Evolutionary conservation across 2,329 filamentous ascomycete species (phyloP).

Genomic region (Colletotrichum higginsianum): DNA sequence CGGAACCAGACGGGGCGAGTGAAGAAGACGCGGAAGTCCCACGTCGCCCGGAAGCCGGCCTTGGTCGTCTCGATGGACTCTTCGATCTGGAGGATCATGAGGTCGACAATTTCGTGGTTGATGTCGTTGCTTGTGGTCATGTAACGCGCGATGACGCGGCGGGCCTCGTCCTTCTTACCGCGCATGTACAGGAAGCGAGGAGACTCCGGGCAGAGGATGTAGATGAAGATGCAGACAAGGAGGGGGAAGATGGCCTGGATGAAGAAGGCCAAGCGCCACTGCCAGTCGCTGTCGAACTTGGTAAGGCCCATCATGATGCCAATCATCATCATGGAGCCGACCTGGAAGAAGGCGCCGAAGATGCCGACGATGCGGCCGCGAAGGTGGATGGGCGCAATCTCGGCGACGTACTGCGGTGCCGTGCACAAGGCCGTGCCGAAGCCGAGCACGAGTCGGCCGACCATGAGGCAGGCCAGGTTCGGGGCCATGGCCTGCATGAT

Average conservation of each 20-base stretch:
- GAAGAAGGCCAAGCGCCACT: constrained; percentile 57
- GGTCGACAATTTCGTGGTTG: constrained; percentile 58
- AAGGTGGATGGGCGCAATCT: constrained; percentile 48
- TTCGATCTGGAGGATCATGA: constrained; percentile 60
- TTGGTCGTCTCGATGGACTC: constrained; percentile 58
- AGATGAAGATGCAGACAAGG: constrained; percentile 51
- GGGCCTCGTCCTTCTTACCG: constrained; percentile 54
- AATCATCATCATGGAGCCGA: constrained; percentile 59
- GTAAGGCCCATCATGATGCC: constrained; percentile 60
- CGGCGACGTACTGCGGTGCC: constrained; percentile 49
- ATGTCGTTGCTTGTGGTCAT: constrained; percentile 58
- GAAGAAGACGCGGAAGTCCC: constrained; percentile 64
- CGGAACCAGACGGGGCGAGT: constrained; percentile 60
- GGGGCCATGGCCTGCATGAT: constrained; percentile 57
- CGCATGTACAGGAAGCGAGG: constrained; percentile 58
- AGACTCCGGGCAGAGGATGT: constrained; percentile 57
- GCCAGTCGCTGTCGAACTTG: constrained; percentile 54
- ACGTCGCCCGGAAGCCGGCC: constrained; percentile 55
- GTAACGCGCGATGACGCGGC: constrained; percentile 52
- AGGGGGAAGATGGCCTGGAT: constrained; percentile 60
- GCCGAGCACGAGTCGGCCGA: constrained; percentile 69
- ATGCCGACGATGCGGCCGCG: constrained; percentile 62
- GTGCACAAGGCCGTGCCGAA: constrained; percentile 58
- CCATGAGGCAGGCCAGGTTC: constrained; percentile 58
- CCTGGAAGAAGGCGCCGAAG: constrained; percentile 63